Base-by-base conservation (phyloP, 2,329 filamentous ascomycete species). In the Phialophora tarda region DNA sequence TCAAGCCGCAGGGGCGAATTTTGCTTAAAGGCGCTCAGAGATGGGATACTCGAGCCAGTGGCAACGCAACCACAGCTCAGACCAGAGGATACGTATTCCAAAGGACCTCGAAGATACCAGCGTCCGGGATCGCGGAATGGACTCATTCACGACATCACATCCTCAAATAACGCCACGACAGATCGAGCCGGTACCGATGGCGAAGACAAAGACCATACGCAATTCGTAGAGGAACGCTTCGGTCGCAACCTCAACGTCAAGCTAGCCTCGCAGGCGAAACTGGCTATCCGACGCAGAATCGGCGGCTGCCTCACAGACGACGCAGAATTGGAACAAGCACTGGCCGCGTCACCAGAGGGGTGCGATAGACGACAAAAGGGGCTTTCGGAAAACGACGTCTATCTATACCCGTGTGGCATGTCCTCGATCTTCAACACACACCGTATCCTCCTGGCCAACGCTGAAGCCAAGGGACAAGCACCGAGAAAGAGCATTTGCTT, bases 391-490 rank as follows among this genome's bases (percentile, higher is more conserved):
- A 87, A 91, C 24, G 94, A 99, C 75, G 91, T 99, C 41, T 96
- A 92, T 74, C 84, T 99, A 0, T 94, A 91, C 71, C 91, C 94
- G 0, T 89, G 86, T 48, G 95, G 95, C 44, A 99, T 99, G 93
- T 97, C 92, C 74, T 88, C 94, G 59, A 97, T 99, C 53, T 99
- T 92, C 81, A 92, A 92, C 72, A 85, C 91, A 0, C 95, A 99
- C 76, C 88, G 90, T 57, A 87, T 86, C 51, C 81, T 97, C 59
- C 81, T 94, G 69, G 81, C 82, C 59, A 84, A 87, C 0, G 86
- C 89, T 44, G 88, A 88, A 2, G 80, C 83, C 7, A 75, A 86
- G 66, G 69, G 65, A 17, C 63, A 59, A 12, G 21, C 60, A 21
- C 66, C 62, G 3, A 65, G 65, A 5, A 91, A 91, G 78, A 96